Evolutionary conservation across 257 asterid genomes (phyloP), one percentile per base, ranked within the genome.

Genomic region (Echium plantagineum): DNA sequence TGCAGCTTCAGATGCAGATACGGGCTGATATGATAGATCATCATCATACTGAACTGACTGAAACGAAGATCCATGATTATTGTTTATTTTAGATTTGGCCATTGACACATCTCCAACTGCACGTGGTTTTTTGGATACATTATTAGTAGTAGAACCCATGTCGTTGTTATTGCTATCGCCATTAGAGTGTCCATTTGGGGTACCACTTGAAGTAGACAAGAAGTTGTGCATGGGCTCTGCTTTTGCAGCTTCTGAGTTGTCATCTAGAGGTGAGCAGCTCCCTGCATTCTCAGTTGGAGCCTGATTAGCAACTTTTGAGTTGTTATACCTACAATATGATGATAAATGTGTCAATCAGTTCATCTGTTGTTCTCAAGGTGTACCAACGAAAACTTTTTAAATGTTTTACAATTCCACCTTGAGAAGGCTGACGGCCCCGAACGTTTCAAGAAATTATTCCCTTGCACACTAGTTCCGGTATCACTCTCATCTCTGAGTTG

Each of bases 391-490:
- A 1, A 17, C n/a, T 21, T 17, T 53, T 5, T 6, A n/a, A 0
- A 52, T 53, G 30, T 22, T 51, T 28, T 31, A 21, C 20, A 21
- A 38, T 30, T 12, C 1, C 62, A 72, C 85, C 85, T 79, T 66
- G 81, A 75, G 64, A 79, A 79, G 13, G 85, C 85, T 15, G 85
- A 79, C 38, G 67, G 77, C 52, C 67, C 79, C 8, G 85, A 79
- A 60, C 68, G 85, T 63, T 75, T 73, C 66, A 79, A 70, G 64
- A 73, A 24, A 48, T 76, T 76, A 22, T 69, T 77, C 69, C 72
- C 82, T 62, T 59, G 79, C 51, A 75, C 65, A 53, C 71, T 71
- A 61, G 60, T 28, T 31, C 77, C 81, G 35, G 64, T 60, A 52
- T 68, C 71, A 59, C 71, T 64, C 9, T 18, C 68, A 64, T 76